Evolutionary conservation across 1,284 basidiomycete genomes (phyloP), one percentile per base, ranked within the genome.

Genomic region (Cryptococcus maquisensis): DNA sequence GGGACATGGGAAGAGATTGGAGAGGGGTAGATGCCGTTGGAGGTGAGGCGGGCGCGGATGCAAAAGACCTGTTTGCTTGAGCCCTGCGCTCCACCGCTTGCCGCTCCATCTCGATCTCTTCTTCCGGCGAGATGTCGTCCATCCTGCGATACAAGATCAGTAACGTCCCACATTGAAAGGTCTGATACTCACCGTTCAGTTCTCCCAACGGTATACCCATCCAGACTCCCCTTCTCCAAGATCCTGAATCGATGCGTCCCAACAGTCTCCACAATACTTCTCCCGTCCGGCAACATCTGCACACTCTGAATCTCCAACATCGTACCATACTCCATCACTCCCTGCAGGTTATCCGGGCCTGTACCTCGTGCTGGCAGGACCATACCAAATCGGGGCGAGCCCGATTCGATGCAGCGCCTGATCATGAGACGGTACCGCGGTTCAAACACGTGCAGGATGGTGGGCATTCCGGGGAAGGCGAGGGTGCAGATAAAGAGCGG

Each of bases 391-490:
- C 80, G 79, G 13, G 88, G 89, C 24, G 78, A 79, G 4, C 83
- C 79, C 13, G 82, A 84, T 63, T 90, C 86, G 50, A 97, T 84
- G 70, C 88, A 92, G 4, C 93, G 85, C 21, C 93, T 85, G 52
- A 97, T 85, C 93, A 97, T 95, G 38, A 97, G 81, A 12, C 92
- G 85, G 73, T 97, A 85, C 77, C 87, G 81, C 0, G 94, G 93
- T 73, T 98, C 94, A 69, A 90, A 96, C 66, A 97, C 86, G 74
- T 96, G 92, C 36, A 98, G 78, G 54, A 88, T 81, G 44, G 88
- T 93, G 18, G 91, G 91, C 80, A 93, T 86, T 50, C 86, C 86
- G 1, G 93, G 93, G 77, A 95, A 97, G 43, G 86, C 85, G 47
- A 96, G 83, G 49, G 89, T 88, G 70, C 87, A 90, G 59, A 94